phyloP scores from a whole-genome alignment of 2,329 filamentous ascomycete species.

The Xylaria sp. region DNA sequence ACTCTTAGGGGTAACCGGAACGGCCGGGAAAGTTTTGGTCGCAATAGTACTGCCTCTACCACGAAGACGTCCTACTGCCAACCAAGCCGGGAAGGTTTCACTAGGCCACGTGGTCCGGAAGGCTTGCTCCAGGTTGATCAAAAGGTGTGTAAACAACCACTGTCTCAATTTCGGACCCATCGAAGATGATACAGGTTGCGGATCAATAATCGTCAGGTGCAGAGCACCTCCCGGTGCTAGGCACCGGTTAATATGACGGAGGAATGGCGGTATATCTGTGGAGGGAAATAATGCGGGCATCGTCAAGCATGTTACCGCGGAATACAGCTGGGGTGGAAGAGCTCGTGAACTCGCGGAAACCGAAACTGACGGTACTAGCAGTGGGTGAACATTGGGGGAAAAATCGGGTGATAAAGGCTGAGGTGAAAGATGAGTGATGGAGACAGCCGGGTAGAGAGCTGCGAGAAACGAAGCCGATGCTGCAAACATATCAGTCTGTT shows the following conservation, averaged over 20 bases:
- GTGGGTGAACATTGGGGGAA: conserved; percentile 52
- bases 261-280: conserved; percentile 64
- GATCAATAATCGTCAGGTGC: conserved; percentile 71
- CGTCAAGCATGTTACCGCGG: conserved; percentile 62
- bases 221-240: conserved; percentile 66
- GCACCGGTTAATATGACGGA: conserved; percentile 66
- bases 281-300: conserved; percentile 68
- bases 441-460: conserved; percentile 53
- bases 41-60: conserved; percentile 59
- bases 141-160: conserved; percentile 71
- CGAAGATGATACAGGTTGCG: conserved; percentile 64
- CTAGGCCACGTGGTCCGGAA: conserved; percentile 70
- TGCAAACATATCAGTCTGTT: conserved; percentile 51
- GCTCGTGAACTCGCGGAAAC: conserved; percentile 49
- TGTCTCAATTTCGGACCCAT: conserved; percentile 66
- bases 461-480: conserved; percentile 63
- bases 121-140: conserved; percentile 66
- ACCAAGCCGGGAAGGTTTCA: conserved; percentile 67
- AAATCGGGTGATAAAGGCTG: conserved; percentile 54
- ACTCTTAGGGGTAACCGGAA: conserved; percentile 56
- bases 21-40: conserved; percentile 61
- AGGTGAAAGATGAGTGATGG: conserved; percentile 60
- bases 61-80: conserved; percentile 64
- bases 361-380: conserved; percentile 47
- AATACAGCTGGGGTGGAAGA: conserved; percentile 57